Evolutionary conservation across 2,329 filamentous ascomycete species (phyloP).

Genomic region (Ceratocystis colombiana): DNA sequence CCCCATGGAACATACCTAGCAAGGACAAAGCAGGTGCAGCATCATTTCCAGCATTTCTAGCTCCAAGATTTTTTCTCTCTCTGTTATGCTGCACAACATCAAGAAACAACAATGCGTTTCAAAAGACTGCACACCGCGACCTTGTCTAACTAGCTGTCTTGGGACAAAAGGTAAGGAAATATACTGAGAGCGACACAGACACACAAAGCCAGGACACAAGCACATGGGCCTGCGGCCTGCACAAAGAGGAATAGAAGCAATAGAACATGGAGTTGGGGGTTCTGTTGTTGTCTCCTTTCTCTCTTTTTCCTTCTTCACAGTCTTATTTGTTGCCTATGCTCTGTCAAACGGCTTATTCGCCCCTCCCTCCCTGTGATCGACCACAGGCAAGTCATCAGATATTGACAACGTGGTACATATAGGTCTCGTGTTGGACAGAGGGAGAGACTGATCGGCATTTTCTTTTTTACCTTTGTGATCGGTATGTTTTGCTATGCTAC

Average conservation of each 20-base stretch:
- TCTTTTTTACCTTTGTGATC: background rate
- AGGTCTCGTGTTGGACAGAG: background rate
- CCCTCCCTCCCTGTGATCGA: background rate
- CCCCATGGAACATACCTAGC: too few relatives aligned
- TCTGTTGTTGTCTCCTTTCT: constrained; percentile 2
- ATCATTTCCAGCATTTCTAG: background rate
- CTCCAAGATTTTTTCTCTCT: background rate
- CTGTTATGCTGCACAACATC: constrained; percentile 3
- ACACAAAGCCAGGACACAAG: constrained; percentile 5
- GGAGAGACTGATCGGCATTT: background rate
- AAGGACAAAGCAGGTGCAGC: background rate
- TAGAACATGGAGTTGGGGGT: constrained; percentile 1
- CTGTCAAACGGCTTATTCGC: background rate
- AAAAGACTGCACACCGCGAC: constrained; percentile 4
- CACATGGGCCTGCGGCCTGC: background rate
- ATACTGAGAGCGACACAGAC: background rate
- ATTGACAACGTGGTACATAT: constrained; percentile 5
- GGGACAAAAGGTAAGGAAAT: background rate
- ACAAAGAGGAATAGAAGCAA: constrained; percentile 4
- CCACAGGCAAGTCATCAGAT: constrained; percentile 7
- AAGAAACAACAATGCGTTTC: constrained; percentile 8
- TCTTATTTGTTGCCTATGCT: background rate
- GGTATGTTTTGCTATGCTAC: background rate
- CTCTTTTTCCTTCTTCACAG: background rate
- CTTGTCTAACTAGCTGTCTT: constrained; percentile 10